phyloP scores from a whole-genome alignment of 2,329 filamentous ascomycete genomes.

The Neurospora sp. region DNA sequence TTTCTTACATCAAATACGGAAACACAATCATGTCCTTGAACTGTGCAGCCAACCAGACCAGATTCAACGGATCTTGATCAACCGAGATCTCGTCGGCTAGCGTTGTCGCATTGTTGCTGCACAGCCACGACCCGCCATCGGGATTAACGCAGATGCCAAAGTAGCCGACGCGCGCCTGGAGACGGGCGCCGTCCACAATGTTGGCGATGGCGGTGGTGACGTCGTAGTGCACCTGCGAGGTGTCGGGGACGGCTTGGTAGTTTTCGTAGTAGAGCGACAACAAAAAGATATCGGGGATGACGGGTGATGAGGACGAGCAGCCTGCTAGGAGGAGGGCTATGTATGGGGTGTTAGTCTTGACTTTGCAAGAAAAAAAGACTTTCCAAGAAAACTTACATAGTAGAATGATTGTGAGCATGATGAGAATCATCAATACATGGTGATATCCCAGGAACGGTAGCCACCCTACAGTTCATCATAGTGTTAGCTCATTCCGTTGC shows the following conservation, averaged over 20 bases:
- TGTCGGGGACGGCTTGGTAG: slow-evolving; percentile 73
- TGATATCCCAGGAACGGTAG: slow-evolving; percentile 64
- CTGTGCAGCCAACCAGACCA: slow-evolving; percentile 93
- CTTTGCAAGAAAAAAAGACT: neutral
- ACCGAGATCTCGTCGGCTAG: slow-evolving; percentile 81
- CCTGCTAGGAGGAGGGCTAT: slow-evolving; percentile 84
- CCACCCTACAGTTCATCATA: slow-evolving; percentile 35
- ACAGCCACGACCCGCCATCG: slow-evolving; percentile 83
- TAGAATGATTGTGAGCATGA: slow-evolving; percentile 86
- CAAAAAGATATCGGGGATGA: slow-evolving; percentile 93
- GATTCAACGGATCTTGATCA: slow-evolving; percentile 89
- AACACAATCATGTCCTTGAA: slow-evolving; percentile 99
- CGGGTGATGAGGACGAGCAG: slow-evolving; percentile 90
- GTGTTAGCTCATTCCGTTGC: slow-evolving; percentile 2
- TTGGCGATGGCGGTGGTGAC: slow-evolving; percentile 78
- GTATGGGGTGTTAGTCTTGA: neutral
- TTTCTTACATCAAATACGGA: slow-evolving; percentile 78
- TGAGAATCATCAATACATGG: slow-evolving; percentile 95
- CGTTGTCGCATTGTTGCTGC: slow-evolving; percentile 92
- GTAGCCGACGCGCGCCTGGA: slow-evolving; percentile 91
- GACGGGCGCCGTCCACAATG: slow-evolving; percentile 73
- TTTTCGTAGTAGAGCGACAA: slow-evolving; percentile 94
- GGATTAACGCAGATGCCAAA: slow-evolving; percentile 96
- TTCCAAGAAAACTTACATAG: slow-evolving; percentile 57
- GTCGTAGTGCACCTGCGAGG: slow-evolving; percentile 83